Base-by-base conservation (phyloP, 2,329 filamentous ascomycete species). In the Colletotrichum brevisporum region DNA sequence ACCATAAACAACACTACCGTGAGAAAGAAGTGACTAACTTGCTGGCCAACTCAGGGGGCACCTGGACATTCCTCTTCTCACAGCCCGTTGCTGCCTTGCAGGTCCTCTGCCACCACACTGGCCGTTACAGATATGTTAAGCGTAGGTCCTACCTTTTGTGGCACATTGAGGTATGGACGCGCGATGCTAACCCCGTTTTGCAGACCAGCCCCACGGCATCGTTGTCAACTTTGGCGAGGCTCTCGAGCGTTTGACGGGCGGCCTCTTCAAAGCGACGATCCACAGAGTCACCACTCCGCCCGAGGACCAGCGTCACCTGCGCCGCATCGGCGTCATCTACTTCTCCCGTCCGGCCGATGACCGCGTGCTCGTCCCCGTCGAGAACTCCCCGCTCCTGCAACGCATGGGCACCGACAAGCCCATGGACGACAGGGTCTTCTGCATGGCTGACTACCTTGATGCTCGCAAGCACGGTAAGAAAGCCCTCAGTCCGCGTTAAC, bases 51-150 rank as follows among this genome's bases (percentile, higher is more conserved):
- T 39, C 3, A 56, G 53, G 61, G 70, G 81, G 80, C 6, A 78
- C 77, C 5, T 73, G 80, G 47, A 82, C 80, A 0, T 75, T 83
- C 24, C 75, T 83, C 15, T 80, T 81, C 76, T 78, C 75, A 18
- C 80, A 83, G 64, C 77, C 80, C 21, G 78, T 83, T 9, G 75
- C 80, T 0, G 81, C 79, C 0, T 72, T 83, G 6, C 80, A 82
- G 58, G 75, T 83, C 26, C 77, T 79, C 50, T 78, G 77, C 3
- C 76, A 75, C 6, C 55, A 65, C 39, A 71, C 75, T 3, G 78
- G 78, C 3, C 71, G 77, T 18, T 83, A 79, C 75, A 78, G 79
- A 48, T 78, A 79, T 63, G 81, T 82, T 0, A 75, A 77, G 15
- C 77, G 57, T 52, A 43, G 26, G 47, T 43, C 21, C 2, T 3